Conservation (phyloP, 75 land plant species). For the Azolla pinnata region DNA sequence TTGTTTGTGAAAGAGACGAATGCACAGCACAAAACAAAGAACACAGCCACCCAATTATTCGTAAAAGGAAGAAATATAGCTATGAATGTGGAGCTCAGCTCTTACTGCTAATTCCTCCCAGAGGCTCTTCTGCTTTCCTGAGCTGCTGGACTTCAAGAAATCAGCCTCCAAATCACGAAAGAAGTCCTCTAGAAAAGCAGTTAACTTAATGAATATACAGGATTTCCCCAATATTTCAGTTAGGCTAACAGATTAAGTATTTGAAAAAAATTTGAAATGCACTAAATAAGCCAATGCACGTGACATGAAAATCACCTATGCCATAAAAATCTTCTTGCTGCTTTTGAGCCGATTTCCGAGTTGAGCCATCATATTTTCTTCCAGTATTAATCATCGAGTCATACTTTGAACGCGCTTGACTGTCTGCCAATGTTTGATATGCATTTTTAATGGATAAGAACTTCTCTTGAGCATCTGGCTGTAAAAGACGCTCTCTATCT, state of each 20-base stretch:
- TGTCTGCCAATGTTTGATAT: constrained; percentile 67
- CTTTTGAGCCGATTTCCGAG: constrained; percentile 5
- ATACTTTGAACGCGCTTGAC: constrained; percentile 44
- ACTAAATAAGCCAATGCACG: not conserved
- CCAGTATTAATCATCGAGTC: constrained; percentile 23
- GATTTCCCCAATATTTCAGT: no score
- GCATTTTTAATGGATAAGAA: constrained; percentile 93
- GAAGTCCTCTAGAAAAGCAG: constrained; percentile 60
- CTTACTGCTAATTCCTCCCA: constrained; percentile 95
- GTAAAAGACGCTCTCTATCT: no score
- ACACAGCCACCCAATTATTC: no score
- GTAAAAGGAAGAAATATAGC: no score
- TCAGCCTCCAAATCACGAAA: constrained; percentile 81
- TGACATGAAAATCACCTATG: constrained; percentile 35
- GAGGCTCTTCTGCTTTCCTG: constrained; percentile 76
- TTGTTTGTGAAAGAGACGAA: no score
- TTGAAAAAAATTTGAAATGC: no score
- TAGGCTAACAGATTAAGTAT: no score
- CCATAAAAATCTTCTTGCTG: constrained; percentile 81
- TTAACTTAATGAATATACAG: no score
- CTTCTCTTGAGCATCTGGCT: constrained; percentile 91
- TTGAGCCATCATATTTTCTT: constrained; percentile 20
- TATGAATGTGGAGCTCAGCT: no score
- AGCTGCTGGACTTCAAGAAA: constrained; percentile 31
- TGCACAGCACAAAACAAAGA: no score